These are phyloP conservation scores for Glycine tomentella DNA, from an alignment of 306 rosid genomes.

Conservation along the genomic window DNA sequence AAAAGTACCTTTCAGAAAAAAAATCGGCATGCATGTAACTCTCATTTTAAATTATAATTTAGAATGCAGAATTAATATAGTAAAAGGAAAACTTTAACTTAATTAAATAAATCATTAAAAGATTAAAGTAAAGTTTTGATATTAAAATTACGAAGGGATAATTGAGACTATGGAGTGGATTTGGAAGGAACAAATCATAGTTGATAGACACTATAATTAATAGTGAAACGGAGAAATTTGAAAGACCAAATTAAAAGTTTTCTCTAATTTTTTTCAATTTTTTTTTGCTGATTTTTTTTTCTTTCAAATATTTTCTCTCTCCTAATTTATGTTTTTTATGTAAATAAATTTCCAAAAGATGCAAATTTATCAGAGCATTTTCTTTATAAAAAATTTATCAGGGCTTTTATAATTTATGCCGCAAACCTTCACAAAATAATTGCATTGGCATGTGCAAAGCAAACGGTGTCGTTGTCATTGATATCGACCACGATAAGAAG, in stretches of 20 bases:
- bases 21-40: not conserved
- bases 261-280: no score
- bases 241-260: no score
- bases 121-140: not conserved
- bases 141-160: not conserved
- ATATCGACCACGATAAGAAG: constrained; percentile 37
- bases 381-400: no score
- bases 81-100: not conserved
- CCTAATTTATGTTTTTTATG: no score
- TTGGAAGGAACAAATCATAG: not conserved
- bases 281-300: no score
- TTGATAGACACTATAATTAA: not conserved
- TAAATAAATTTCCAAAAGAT: no score
- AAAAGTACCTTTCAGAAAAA: not conserved
- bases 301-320: no score
- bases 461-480: constrained; percentile 25
- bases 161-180: not conserved
- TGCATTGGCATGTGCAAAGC: constrained; percentile 24
- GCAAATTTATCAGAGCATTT: no score
- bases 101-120: not conserved
- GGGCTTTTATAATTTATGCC: not conserved
- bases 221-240: no score
- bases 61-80: not conserved
- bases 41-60: not conserved
- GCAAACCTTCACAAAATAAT: not conserved